A percentile compares a stretch with the other conserved stretches of the same genome.
These are phyloP conservation scores for Boletus coccyginus DNA, from an alignment of 768 basidiomycete genomes.

Conservation along the genomic window DNA sequence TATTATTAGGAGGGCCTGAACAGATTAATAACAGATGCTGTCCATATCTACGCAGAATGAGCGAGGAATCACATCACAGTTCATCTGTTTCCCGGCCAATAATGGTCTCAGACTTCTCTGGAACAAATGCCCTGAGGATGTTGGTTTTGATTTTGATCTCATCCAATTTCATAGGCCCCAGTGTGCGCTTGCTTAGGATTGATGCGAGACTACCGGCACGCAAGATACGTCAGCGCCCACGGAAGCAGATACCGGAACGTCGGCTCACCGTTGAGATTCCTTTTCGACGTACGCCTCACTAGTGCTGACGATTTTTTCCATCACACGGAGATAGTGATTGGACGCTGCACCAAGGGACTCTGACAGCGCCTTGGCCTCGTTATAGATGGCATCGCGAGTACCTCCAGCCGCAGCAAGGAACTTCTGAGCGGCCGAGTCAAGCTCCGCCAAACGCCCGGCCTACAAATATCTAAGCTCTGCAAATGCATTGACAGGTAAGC, in stretches of 20 bases:
- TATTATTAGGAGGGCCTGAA: conserved; percentile 16
- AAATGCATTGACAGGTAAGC: background rate
- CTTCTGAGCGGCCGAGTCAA: conserved; percentile 74
- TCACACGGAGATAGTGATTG: conserved; percentile 83
- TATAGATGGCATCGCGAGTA: conserved; percentile 57
- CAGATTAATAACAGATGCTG: conserved; percentile 16
- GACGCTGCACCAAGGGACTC: conserved; percentile 50
- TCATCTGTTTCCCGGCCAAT: conserved; percentile 37
- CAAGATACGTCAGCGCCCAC: conserved; percentile 3
- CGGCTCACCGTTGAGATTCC: conserved; percentile 73
- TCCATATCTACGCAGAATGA: conserved; percentile 10
- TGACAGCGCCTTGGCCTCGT: conserved; percentile 57
- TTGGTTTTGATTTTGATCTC: conserved; percentile 93
- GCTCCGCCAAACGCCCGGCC: conserved; percentile 78
- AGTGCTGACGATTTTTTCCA: conserved; percentile 79
- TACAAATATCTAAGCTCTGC: conserved; percentile 29
- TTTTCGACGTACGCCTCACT: conserved; percentile 78
- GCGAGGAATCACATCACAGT: conserved; percentile 34
- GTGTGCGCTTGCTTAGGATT: conserved; percentile 75
- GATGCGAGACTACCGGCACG: conserved; percentile 53
- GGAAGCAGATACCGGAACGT: background rate
- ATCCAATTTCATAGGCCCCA: conserved; percentile 79
- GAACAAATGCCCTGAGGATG: conserved; percentile 65
- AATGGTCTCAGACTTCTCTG: conserved; percentile 35
- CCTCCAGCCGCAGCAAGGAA: conserved; percentile 64